Percentiles rank a stretch among this genome's conserved stretches.
Evolutionary conservation across 495 filamentous ascomycete genomes (phyloP).

Genomic region (Rusavskia elegans): DNA sequence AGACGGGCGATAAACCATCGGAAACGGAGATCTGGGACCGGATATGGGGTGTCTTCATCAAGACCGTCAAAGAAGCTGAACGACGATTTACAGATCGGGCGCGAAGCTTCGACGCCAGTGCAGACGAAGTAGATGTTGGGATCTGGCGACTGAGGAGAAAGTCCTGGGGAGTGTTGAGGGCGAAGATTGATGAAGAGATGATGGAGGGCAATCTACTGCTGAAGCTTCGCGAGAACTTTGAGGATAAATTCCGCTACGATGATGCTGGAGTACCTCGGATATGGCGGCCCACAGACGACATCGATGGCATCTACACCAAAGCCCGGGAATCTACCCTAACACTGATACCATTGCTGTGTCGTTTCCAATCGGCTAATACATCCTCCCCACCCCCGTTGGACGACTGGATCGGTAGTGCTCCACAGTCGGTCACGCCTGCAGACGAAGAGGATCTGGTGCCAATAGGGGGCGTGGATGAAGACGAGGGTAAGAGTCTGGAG

Average conservation of each 20-base stretch:
- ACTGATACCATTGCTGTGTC: slow-evolving; percentile 74
- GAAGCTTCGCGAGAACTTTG: slow-evolving; percentile 94
- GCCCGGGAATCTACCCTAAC: slow-evolving; percentile 81
- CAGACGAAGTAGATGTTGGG: slow-evolving; percentile 84
- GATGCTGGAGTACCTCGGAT: slow-evolving; percentile 87
- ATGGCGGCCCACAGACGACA: slow-evolving; percentile 94
- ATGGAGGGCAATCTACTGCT: slow-evolving; percentile 92
- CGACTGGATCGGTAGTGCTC: slow-evolving; percentile 66
- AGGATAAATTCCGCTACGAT: slow-evolving; percentile 97
- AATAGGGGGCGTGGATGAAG: slow-evolving; percentile 82
- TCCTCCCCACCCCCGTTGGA: slow-evolving; percentile 62
- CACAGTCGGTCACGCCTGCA: slow-evolving; percentile 55
- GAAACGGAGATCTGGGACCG: slow-evolving; percentile 93
- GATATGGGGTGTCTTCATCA: slow-evolving; percentile 74
- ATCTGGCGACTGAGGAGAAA: slow-evolving; percentile 84
- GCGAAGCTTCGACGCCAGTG: slow-evolving; percentile 78
- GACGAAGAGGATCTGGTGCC: slow-evolving; percentile 81
- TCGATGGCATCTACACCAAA: slow-evolving; percentile 82
- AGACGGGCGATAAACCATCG: slow-evolving; percentile 52
- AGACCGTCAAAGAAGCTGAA: slow-evolving; percentile 77
- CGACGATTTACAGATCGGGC: slow-evolving; percentile 71
- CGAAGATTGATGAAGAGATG: slow-evolving; percentile 92
- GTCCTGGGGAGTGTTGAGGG: slow-evolving; percentile 78
- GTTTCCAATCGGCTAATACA: slow-evolving; percentile 59
- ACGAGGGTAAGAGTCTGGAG: slow-evolving; percentile 81